Base-by-base conservation (phyloP, 1,284 basidiomycete species). In the Cystobasidium sp. region DNA sequence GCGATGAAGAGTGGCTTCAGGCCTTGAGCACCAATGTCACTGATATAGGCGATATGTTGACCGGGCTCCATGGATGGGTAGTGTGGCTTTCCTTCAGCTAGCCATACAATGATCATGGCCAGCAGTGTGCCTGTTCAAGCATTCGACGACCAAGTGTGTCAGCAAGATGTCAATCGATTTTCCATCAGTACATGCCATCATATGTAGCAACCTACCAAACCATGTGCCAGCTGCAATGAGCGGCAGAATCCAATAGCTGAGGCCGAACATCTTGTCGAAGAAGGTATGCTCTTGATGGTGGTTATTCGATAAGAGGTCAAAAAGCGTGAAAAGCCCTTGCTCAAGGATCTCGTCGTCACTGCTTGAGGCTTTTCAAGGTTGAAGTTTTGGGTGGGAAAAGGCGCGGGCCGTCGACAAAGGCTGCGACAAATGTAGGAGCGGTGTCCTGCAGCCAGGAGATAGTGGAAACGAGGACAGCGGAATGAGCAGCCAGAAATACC, bases 1-100 rank as follows among this genome's bases (percentile, higher is more conserved):
- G 70, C 70, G 52, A 73, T 73, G 44, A 73, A 73, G 37, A 73
- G 70, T 22, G 70, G 70, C 53, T 73, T 65, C 39, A 65, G 31
- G 41, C 63, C 63, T 52, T 53, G 52, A 14, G 70, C 70, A 5
- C 56, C 70, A 66, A 61, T 66, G 31, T 73, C 70, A 39, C 56
- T 62, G 39, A 73, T 56, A 39, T 73, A 73, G 12, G 70, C 62
- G 51, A 73, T 73, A 52, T 20, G 31, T 46, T 73, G 70, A 3
- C 16, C 14, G 0, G 47, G 37, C 20, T 59, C 31, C 62, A 65
- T 65, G 9, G 70, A 65, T 5, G 53, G 8, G 37, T 65, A 66
- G 24, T 65, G 70, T n/a, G 62, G 62, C 46, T 49, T 73, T 20
- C 70, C 63, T n/a, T 73, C 37, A 24, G 63, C 53, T 8, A 65